Evolutionary conservation across 768 basidiomycete genomes (phyloP).

Genomic region (Xerocomus potaroensis): DNA sequence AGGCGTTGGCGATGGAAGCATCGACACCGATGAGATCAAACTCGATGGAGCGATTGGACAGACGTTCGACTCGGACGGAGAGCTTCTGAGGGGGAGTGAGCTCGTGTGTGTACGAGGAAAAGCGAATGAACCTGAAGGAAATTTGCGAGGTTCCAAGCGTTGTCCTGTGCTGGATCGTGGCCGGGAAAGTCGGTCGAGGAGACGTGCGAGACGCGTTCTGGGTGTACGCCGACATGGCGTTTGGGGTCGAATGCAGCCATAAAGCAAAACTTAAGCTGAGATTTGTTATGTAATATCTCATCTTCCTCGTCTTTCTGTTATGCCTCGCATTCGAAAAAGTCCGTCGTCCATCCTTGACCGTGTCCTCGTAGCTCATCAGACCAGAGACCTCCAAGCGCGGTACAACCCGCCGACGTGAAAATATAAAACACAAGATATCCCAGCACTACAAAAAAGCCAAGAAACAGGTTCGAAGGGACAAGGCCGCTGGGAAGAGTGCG

Average conservation of each 20-base stretch:
- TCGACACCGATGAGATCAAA: slow-evolving; percentile 96
- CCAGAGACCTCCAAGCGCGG: slow-evolving; percentile 82
- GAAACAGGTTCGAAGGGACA: slow-evolving; percentile 68
- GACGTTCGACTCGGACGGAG: slow-evolving; percentile 65
- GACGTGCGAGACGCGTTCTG: slow-evolving; percentile 73
- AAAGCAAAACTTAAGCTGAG: no score
- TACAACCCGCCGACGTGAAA: slow-evolving; percentile 68
- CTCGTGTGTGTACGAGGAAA: background rate
- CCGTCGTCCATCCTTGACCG: background rate
- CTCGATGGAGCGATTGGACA: slow-evolving; percentile 82
- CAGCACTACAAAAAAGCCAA: slow-evolving; percentile 75
- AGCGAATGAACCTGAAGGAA: slow-evolving; percentile 66
- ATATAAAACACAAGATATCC: slow-evolving; percentile 67
- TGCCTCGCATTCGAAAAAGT: slow-evolving; percentile 75
- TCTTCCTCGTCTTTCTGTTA: slow-evolving; percentile 22
- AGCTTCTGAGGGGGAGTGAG: slow-evolving; percentile 49
- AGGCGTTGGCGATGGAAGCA: slow-evolving; percentile 92
- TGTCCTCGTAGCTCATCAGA: background rate
- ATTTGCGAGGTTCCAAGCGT: slow-evolving; percentile 72
- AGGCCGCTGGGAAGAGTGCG: slow-evolving; percentile 82
- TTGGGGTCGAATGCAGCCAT: slow-evolving; percentile 34
- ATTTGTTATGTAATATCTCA: slow-evolving; percentile 16
- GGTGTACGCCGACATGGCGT: slow-evolving; percentile 61
- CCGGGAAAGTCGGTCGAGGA: slow-evolving; percentile 91
- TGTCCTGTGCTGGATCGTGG: slow-evolving; percentile 78